Conservation (phyloP, 371 early-diverging fungal species). For the Mucor mucedo region DNA sequence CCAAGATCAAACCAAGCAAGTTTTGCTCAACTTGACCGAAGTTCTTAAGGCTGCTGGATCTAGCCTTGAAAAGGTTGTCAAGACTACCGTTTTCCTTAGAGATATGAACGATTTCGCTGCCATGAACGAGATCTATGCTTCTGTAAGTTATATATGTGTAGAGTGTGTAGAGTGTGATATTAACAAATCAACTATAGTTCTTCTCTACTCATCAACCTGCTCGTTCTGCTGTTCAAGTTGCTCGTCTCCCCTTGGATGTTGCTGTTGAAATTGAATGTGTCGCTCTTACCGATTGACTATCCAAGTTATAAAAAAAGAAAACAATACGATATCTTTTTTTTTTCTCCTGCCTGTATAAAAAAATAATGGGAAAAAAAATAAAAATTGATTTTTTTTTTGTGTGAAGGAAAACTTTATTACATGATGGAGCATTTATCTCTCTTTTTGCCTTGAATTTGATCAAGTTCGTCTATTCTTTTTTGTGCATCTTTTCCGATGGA, state of each 20-base stretch:
- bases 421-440: slow-evolving; percentile 43
- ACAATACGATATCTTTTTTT: not conserved
- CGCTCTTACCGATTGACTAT: slow-evolving; percentile 42
- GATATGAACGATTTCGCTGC: slow-evolving; percentile 81
- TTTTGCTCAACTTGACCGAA: slow-evolving; percentile 70
- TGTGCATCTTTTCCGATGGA: slow-evolving; percentile 52
- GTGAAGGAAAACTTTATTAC: slow-evolving; percentile 22
- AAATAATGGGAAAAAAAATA: not conserved
- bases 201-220: slow-evolving; percentile 76
- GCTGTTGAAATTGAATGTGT: slow-evolving; percentile 84
- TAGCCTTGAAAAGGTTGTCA: slow-evolving; percentile 74
- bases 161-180: slow-evolving; percentile 3
- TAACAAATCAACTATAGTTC: slow-evolving; percentile 19
- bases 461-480: slow-evolving; percentile 35
- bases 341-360: not conserved
- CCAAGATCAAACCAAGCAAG: slow-evolving; percentile 64
- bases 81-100: slow-evolving; percentile 84
- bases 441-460: slow-evolving; percentile 26
- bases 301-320: not conserved
- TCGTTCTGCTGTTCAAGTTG: slow-evolving; percentile 83
- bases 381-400: slow-evolving; percentile 4
- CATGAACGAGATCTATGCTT: slow-evolving; percentile 79
- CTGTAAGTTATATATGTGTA: slow-evolving; percentile 33
- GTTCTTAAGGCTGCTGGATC: slow-evolving; percentile 76
- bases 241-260: slow-evolving; percentile 77